Conservation (phyloP, 1,284 basidiomycete species). For the Cryptococcus hybrid region DNA sequence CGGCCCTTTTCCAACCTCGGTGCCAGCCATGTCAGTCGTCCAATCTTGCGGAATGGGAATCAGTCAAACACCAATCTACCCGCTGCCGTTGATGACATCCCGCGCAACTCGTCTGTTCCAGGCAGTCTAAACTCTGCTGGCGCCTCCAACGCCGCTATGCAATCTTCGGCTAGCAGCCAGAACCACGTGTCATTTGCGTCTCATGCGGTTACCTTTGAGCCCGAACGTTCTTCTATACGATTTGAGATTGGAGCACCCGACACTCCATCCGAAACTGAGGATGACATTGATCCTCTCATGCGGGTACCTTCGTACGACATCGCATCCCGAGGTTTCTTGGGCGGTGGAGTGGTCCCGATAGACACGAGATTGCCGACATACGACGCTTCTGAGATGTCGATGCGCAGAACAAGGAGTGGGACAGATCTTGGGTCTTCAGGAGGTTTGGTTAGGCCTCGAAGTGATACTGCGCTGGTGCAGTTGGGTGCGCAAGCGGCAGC, state of each 20-base stretch:
- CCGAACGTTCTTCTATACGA: neutral
- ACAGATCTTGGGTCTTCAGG: slow-evolving; percentile 11
- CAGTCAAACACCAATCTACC: neutral
- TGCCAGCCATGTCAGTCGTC: slow-evolving; percentile 1
- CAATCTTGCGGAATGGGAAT: slow-evolving; percentile 15
- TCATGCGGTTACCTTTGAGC: slow-evolving; percentile 7
- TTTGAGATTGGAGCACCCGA: slow-evolving; percentile 14
- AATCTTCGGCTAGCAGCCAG: slow-evolving; percentile 1
- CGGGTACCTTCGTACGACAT: slow-evolving; percentile 76
- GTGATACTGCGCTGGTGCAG: slow-evolving; percentile 34
- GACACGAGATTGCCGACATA: slow-evolving; percentile 77
- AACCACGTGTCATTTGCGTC: slow-evolving; percentile 19
- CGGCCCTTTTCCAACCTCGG: slow-evolving; percentile 10
- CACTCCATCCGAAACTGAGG: slow-evolving; percentile 9
- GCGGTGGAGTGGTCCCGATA: slow-evolving; percentile 78
- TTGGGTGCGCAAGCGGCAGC: slow-evolving; percentile 23
- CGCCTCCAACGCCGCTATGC: neutral
- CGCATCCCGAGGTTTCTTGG: slow-evolving; percentile 76
- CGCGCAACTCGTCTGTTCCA: slow-evolving; percentile 17
- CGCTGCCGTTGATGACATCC: neutral
- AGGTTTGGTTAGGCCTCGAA: slow-evolving; percentile 22
- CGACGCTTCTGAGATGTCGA: slow-evolving; percentile 58
- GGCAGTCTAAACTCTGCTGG: slow-evolving; percentile 1
- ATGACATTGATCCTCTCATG: slow-evolving; percentile 37
- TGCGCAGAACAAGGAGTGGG: slow-evolving; percentile 30